Conservation (phyloP, 495 filamentous ascomycete species). For the Ascobolus immersus region DNA sequence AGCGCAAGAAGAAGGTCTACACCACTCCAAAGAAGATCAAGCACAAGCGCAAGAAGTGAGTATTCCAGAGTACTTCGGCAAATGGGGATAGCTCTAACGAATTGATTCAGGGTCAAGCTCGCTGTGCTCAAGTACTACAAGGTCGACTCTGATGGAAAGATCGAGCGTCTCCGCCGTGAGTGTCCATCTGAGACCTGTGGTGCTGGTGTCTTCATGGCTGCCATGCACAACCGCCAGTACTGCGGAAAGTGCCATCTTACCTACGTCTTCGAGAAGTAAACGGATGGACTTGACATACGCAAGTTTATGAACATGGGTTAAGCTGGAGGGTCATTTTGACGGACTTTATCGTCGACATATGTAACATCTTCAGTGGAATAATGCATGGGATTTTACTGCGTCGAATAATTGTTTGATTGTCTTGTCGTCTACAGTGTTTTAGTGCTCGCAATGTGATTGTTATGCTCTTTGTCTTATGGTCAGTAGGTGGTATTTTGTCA, state of each 20-base stretch:
- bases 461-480: no score
- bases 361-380: no score
- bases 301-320: no score
- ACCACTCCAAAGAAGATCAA: conserved; percentile 99
- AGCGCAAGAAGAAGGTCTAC: conserved; percentile 99
- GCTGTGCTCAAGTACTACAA: conserved; percentile 99
- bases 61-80: background rate
- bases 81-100: background rate
- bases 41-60: conserved; percentile 93
- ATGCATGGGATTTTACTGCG: no score
- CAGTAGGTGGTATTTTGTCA: no score
- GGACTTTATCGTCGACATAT: no score
- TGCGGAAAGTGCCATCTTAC: conserved; percentile 98
- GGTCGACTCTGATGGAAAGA: conserved; percentile 97
- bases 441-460: no score
- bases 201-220: conserved; percentile 99
- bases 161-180: conserved; percentile 94
- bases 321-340: no score
- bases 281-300: no score
- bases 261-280: conserved; percentile 89
- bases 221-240: conserved; percentile 99
- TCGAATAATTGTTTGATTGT: no score
- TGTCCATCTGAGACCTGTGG: conserved; percentile 86
- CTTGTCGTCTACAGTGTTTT: no score
- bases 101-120: conserved; percentile 58